These are phyloP conservation scores for Agrostemma githago DNA, from an alignment of 148 eudicot species.

Conservation along the genomic window DNA sequence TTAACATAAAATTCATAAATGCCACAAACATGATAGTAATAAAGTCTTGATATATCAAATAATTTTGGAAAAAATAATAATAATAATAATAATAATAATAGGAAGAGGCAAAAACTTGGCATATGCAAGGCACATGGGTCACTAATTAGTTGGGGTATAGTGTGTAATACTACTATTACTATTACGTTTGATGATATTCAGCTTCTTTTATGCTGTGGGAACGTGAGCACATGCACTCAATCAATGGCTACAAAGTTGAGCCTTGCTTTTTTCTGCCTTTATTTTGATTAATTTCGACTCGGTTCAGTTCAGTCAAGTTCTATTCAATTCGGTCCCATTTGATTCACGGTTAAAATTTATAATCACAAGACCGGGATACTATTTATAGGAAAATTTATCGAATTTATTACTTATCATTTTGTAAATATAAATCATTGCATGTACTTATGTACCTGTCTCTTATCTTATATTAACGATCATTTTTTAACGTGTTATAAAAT, in stretches of 20 bases:
- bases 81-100: neutral
- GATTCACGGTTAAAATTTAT: no score
- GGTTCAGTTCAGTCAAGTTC: no score
- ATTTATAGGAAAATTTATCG: no score
- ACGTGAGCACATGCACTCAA: slow-evolving; percentile 30
- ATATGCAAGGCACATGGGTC: slow-evolving; percentile 28
- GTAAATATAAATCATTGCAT: no score
- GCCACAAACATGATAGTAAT: neutral
- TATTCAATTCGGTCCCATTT: no score
- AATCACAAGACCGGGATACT: no score
- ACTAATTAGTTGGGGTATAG: slow-evolving; percentile 13
- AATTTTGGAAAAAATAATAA: neutral
- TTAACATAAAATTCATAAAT: neutral
- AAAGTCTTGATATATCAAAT: neutral
- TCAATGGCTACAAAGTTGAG: neutral
- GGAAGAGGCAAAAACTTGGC: slow-evolving; percentile 20
- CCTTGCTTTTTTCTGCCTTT: neutral
- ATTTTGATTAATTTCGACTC: no score
- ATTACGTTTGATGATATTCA: slow-evolving; percentile 16
- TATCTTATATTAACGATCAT: no score
- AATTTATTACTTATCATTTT: no score
- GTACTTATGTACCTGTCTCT: no score
- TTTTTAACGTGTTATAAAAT: no score
- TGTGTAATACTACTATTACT: neutral
- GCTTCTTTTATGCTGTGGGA: slow-evolving; percentile 21